Percentiles rank a stretch among this genome's conserved stretches.
phyloP scores from a whole-genome alignment of 768 basidiomycete species.

The Lyophyllum semitale region DNA sequence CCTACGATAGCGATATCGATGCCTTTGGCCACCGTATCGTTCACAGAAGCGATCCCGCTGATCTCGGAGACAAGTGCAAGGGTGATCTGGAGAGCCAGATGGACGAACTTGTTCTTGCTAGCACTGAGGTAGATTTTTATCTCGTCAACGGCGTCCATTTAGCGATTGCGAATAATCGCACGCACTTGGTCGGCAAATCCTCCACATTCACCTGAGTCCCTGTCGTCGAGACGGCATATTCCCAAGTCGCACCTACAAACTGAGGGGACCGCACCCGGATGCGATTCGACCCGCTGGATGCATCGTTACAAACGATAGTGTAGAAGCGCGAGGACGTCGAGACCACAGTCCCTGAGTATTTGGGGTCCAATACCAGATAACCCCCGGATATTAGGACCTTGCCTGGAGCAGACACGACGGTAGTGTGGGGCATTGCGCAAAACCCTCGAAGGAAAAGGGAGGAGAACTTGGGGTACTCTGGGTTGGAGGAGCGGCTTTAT shows the following conservation, averaged over 20 bases:
- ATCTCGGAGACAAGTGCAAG: conserved; percentile 68
- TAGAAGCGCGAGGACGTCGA: conserved; percentile 96
- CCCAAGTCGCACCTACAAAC: conserved; percentile 81
- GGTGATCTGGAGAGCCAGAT: conserved; percentile 82
- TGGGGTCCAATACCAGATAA: conserved; percentile 92
- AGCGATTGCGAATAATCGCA: conserved; percentile 10
- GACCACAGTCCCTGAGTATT: conserved; percentile 84
- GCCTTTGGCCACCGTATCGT: conserved; percentile 47
- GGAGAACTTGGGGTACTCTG: neutral
- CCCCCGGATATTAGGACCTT: conserved; percentile 96
- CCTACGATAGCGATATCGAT: conserved; percentile 84
- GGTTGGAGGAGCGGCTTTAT: conserved; percentile 5
- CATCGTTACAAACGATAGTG: conserved; percentile 58
- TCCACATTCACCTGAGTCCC: conserved; percentile 36
- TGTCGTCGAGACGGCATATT: conserved; percentile 52
- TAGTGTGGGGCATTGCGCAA: conserved; percentile 47
- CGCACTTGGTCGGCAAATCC: conserved; percentile 41
- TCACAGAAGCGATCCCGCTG: conserved; percentile 43
- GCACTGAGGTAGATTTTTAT: conserved; percentile 28
- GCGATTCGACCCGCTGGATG: conserved; percentile 30
- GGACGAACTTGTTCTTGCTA: conserved; percentile 88
- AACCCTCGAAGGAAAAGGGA: conserved; percentile 5
- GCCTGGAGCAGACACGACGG: conserved; percentile 87
- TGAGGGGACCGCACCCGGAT: conserved; percentile 89
- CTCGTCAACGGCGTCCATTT: conserved; percentile 9